Percentiles rank a stretch among this genome's conserved stretches.
Evolutionary conservation across 345 rosid genomes (phyloP).

Genomic region (Raphanus raphanistrum): DNA sequence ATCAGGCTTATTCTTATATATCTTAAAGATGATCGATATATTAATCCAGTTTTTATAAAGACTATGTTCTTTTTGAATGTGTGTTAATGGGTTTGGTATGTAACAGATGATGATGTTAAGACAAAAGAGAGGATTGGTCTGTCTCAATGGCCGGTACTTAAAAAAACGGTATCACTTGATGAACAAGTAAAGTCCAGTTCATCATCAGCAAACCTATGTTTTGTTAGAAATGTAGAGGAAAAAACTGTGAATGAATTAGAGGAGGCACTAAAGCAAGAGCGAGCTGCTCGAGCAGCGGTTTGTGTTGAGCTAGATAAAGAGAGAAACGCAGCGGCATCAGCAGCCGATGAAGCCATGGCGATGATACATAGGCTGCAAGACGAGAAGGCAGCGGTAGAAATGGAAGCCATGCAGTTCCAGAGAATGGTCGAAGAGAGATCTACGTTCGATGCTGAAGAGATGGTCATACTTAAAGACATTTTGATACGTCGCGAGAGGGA

Average conservation of each 20-base stretch:
- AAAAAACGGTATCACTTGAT: slow-evolving; percentile 18
- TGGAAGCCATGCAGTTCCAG: slow-evolving; percentile 75
- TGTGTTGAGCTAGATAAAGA: slow-evolving; percentile 71
- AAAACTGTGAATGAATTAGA: slow-evolving; percentile 40
- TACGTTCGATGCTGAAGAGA: slow-evolving; percentile 71
- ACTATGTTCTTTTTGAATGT: not conserved
- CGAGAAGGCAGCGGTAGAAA: slow-evolving; percentile 64
- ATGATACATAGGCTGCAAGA: slow-evolving; percentile 70
- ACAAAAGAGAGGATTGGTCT: slow-evolving; percentile 30
- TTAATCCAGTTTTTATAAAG: not conserved
- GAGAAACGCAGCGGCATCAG: slow-evolving; percentile 71
- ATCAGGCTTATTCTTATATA: no score
- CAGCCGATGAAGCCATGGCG: slow-evolving; percentile 82
- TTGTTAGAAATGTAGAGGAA: slow-evolving; percentile 31
- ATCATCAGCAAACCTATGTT: slow-evolving; percentile 17
- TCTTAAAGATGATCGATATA: no score
- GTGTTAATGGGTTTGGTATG: not conserved
- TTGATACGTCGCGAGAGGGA: slow-evolving; percentile 67
- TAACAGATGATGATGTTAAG: slow-evolving; percentile 31
- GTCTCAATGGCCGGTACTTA: slow-evolving; percentile 33
- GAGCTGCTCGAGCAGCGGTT: slow-evolving; percentile 49
- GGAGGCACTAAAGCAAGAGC: slow-evolving; percentile 48
- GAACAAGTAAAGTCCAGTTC: slow-evolving; percentile 29
- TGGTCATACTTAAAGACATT: slow-evolving; percentile 77
- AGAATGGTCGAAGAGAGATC: slow-evolving; percentile 79